Evolutionary conservation across 1,139 yeast species (phyloP).

Genomic region (Protomyces lactucae-debilis): DNA sequence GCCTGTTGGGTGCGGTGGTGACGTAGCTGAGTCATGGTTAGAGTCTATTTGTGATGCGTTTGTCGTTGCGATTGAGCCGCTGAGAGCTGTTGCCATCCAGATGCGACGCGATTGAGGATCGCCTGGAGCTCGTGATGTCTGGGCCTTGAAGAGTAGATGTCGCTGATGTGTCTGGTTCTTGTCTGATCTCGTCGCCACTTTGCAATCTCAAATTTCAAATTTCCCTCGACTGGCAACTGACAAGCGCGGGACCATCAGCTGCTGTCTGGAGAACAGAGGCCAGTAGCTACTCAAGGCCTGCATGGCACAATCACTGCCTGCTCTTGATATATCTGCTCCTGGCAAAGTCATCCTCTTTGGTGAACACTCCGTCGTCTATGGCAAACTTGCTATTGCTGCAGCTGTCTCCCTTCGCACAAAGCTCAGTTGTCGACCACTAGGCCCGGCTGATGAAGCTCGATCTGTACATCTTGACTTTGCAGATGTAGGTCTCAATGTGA

Average conservation of each 20-base stretch:
- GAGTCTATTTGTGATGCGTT: not conserved
- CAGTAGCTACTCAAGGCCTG: too few relatives aligned
- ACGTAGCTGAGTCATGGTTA: too few relatives aligned
- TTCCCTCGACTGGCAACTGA: too few relatives aligned
- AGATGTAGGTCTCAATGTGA: slow-evolving; percentile 61
- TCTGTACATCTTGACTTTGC: slow-evolving; percentile 67
- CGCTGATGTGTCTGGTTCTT: too few relatives aligned
- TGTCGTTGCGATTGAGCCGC: not conserved
- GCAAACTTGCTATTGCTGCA: slow-evolving; percentile 89
- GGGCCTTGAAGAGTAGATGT: too few relatives aligned
- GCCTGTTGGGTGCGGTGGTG: not conserved
- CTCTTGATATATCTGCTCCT: slow-evolving; percentile 68
- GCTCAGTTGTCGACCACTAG: slow-evolving; percentile 49
- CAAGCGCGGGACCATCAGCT: too few relatives aligned
- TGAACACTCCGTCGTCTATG: slow-evolving; percentile 93
- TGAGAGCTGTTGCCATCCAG: not conserved
- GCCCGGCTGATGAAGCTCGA: slow-evolving; percentile 35
- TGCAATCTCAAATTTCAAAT: too few relatives aligned
- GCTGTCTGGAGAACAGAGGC: too few relatives aligned
- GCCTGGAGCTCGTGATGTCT: too few relatives aligned
- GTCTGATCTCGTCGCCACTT: too few relatives aligned
- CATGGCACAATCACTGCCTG: too few relatives aligned
- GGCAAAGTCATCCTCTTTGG: slow-evolving; percentile 96
- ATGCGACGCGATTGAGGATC: not conserved
- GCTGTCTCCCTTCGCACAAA: slow-evolving; percentile 79